Evolutionary conservation across 2,329 filamentous ascomycete species (phyloP).

Genomic region (Sphaerulina musiva): DNA sequence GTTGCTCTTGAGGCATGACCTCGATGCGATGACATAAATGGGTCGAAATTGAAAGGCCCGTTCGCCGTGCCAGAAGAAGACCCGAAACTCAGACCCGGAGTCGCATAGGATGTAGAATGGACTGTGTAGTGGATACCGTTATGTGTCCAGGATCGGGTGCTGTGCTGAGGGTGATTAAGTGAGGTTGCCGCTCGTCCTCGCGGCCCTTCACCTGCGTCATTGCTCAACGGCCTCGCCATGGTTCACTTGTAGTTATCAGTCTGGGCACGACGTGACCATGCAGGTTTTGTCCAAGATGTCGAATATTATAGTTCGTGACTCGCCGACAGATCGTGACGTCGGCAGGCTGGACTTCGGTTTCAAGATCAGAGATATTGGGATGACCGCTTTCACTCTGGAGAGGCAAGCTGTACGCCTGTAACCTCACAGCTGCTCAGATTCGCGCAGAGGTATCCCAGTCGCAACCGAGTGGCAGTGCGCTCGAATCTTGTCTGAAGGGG

Average conservation of each 20-base stretch:
- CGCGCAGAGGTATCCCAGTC: neutral
- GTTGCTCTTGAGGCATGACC: neutral
- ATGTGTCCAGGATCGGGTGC: constrained; percentile 25
- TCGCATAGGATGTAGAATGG: constrained; percentile 24
- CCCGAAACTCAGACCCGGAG: constrained; percentile 26
- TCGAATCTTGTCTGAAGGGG: neutral
- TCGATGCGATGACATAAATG: constrained; percentile 7
- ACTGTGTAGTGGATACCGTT: constrained; percentile 27
- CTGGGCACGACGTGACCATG: neutral
- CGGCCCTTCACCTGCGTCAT: constrained; percentile 14
- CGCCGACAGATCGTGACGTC: neutral
- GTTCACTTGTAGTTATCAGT: neutral
- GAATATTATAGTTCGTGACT: neutral
- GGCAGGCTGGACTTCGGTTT: neutral
- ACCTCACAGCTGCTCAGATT: neutral
- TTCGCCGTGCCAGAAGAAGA: constrained; percentile 20
- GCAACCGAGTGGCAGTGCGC: neutral
- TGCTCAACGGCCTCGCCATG: constrained; percentile 9
- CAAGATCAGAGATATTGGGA: neutral
- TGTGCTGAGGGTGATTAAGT: constrained; percentile 15
- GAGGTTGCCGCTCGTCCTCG: constrained; percentile 9
- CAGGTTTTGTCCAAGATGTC: constrained; percentile 7
- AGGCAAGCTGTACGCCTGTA: neutral
- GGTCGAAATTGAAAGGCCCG: constrained; percentile 16
- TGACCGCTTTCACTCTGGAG: neutral